phyloP scores from a whole-genome alignment of 495 filamentous ascomycete species.

The Baudoinia panamericana region DNA sequence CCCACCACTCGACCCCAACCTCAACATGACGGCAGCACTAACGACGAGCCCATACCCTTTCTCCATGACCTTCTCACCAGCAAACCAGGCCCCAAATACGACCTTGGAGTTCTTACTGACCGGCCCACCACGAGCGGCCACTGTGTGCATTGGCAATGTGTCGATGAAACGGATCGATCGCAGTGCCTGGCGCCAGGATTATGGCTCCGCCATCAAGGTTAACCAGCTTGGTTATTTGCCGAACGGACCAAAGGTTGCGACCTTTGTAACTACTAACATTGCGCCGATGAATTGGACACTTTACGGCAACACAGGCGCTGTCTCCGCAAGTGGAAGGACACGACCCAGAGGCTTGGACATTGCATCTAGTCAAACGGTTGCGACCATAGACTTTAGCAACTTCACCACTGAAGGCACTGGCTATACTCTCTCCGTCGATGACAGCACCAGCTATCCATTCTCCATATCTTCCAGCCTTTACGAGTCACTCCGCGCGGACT shows the following conservation, averaged over 20 bases:
- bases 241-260: conserved; percentile 7
- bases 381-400: conserved; percentile 8
- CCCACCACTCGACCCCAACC: conserved; percentile 9
- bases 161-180: conserved; percentile 12
- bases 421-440: conserved; percentile 3
- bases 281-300: conserved; percentile 1
- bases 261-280: conserved; percentile 2
- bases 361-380: conserved; percentile 7
- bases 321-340: conserved; percentile 2
- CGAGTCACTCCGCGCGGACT: conserved; percentile 4
- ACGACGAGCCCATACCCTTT: conserved; percentile 9
- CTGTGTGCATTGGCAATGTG: conserved; percentile 7
- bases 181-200: conserved; percentile 3
- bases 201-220: conserved; percentile 8
- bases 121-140: neutral
- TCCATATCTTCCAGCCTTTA: conserved; percentile 9
- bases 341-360: conserved; percentile 1
- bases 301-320: conserved; percentile 4
- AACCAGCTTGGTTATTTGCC: conserved; percentile 9
- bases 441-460: conserved; percentile 7
- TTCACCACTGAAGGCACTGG: neutral
- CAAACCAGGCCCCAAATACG: conserved; percentile 11
- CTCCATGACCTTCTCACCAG: conserved; percentile 9
- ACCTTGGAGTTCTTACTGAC: conserved; percentile 4
- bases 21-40: conserved; percentile 10